A percentile compares a stretch with the other conserved stretches of the same genome.
Conservation (phyloP, 2,329 filamentous ascomycete species). For the Colletotrichum sp. region DNA sequence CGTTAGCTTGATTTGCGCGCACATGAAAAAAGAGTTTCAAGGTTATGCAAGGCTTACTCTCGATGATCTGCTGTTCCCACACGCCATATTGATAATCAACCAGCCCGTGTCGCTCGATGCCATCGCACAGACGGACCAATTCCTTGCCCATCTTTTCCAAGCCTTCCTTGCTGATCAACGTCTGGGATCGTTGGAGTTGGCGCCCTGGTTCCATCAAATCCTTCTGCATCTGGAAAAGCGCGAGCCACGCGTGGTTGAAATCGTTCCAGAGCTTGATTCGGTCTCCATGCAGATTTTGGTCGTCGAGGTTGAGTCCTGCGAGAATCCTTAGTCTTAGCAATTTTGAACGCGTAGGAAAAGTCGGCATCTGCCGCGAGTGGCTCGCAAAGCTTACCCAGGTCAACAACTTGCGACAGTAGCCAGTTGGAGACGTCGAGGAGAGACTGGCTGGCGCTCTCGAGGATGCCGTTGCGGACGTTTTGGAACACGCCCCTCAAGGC, state of each 20-base stretch:
- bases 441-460: conserved; percentile 57
- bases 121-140: conserved; percentile 82
- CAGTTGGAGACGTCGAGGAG: conserved; percentile 59
- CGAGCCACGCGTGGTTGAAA: conserved; percentile 92
- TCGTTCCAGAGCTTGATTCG: conserved; percentile 89
- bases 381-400: conserved; percentile 52
- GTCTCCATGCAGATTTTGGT: conserved; percentile 75
- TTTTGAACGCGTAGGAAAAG: background rate
- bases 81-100: conserved; percentile 98
- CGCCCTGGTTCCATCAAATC: conserved; percentile 70
- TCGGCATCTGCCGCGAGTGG: background rate
- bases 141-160: conserved; percentile 84
- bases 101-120: conserved; percentile 87
- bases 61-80: conserved; percentile 91
- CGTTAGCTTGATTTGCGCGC: conserved; percentile 1
- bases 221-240: conserved; percentile 82
- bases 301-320: conserved; percentile 82
- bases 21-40: background rate
- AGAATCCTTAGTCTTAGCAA: background rate
- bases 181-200: conserved; percentile 61
- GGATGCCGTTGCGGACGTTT: conserved; percentile 61
- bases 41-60: conserved; percentile 61
- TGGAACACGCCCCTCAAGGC: conserved; percentile 73
- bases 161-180: conserved; percentile 69
- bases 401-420: conserved; percentile 59